Base-by-base conservation (phyloP, 257 asterid species). In the Solanum sejunctum region DNA sequence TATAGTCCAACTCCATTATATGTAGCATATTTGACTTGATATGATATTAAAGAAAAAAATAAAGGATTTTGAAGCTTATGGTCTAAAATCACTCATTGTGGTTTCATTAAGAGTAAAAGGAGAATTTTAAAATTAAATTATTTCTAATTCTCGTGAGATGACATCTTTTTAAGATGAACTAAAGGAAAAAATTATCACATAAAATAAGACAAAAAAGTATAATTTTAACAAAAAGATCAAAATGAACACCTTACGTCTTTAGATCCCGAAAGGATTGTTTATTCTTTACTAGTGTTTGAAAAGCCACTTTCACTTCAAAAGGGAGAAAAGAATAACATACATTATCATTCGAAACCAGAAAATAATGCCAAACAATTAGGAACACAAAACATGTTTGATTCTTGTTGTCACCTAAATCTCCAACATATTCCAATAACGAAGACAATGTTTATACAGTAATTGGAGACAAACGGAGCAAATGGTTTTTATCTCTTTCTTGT, bases 311-410 rank as follows among this genome's bases (percentile, higher is more conserved):
- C 80, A 71, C 80, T 71, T 41, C 32, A 13, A 72, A 72, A 43
- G 16, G 36, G 12, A 43, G 20, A 43, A 71, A 43, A 43, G 4
- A 17, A 17, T 5, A 4, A 39, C 28, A 66, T 26, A 12, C 10
- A 70, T 72, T 72, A 72, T 72, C 36, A 20, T 20, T 20, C 2
- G 80, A 72, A n/a, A 72, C n/a, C 56, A 72, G 20, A 72, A 72
- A 72, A 72, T 43, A 72, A 43, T 20, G 56, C 36, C 26, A 20
- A 72, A 43, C 56, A 39, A 51, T 51, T 75, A 43, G 81, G 84
- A 83, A 88, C 86, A 80, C 70, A 54, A 85, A 71, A 70, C 45
- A 28, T 26, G 82, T 78, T 78, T 10, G 49, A 78, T 78, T 52
- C 17, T 18, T 28, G 28, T 41, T 82, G 78, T 82, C 75, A 61